Evolutionary conservation across 148 eudicot genomes (phyloP).

Genomic region (Vaccinium macrocarpon): DNA sequence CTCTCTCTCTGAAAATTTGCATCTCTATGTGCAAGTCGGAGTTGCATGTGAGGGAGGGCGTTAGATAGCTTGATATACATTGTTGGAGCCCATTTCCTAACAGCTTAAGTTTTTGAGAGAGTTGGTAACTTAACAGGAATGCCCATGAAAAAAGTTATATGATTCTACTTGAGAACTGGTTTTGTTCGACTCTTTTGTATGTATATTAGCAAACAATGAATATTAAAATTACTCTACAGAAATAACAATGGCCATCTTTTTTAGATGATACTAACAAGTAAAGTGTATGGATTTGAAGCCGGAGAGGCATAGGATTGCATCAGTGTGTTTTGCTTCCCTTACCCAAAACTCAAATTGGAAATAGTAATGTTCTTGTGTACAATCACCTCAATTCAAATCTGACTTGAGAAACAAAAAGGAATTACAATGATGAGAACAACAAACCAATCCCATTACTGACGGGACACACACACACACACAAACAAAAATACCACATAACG

Average conservation of each 20-base stretch:
- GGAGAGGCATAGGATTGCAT: neutral
- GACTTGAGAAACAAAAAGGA: neutral
- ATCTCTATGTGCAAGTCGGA: no score
- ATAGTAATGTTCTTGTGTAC: neutral
- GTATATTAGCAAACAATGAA: neutral
- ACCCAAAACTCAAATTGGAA: neutral
- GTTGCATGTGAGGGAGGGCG: no score
- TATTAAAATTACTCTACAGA: neutral
- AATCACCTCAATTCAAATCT: constrained; percentile 3
- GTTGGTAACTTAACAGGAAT: no score
- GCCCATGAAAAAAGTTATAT: neutral
- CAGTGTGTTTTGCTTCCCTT: neutral
- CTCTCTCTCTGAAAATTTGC: no score
- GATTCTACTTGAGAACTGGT: neutral
- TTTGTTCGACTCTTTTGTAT: neutral
- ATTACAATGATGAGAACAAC: neutral
- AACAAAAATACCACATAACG: neutral
- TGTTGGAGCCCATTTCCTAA: no score
- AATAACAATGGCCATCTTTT: neutral
- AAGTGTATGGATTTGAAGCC: neutral
- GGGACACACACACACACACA: neutral
- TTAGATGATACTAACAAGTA: neutral
- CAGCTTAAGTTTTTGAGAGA: no score
- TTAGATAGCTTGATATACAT: no score
- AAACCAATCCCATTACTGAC: neutral